A percentile compares a stretch with the other conserved stretches of the same genome.
phyloP scores from a whole-genome alignment of 1,284 basidiomycete species.

The Cutaneotrichosporon cyanovorans region DNA sequence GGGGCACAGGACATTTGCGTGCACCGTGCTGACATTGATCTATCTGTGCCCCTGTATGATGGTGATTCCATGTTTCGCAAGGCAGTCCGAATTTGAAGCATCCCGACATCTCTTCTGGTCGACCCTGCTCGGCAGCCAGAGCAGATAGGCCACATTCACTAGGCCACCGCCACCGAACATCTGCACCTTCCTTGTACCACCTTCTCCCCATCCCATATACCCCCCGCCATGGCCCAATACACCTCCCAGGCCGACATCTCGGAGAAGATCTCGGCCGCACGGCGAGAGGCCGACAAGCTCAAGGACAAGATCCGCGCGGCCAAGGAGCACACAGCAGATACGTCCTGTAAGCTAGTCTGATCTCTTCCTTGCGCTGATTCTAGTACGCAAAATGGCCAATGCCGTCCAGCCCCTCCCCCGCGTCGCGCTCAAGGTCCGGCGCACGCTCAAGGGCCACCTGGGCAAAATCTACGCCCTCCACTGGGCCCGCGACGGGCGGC shows the following conservation, averaged over 20 bases:
- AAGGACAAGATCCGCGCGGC: constrained; percentile 96
- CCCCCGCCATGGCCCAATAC: too few species aligned
- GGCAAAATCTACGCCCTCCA: constrained; percentile 99
- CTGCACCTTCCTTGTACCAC: not conserved
- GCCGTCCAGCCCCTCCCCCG: constrained; percentile 92
- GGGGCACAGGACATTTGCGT: too few species aligned
- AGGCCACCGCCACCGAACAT: not conserved
- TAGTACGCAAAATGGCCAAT: constrained; percentile 90
- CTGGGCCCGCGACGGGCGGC: constrained; percentile 93
- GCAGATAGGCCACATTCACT: too few species aligned
- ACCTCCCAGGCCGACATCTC: constrained; percentile 60
- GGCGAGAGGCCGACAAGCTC: constrained; percentile 89
- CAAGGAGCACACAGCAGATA: constrained; percentile 91
- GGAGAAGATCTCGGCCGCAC: constrained; percentile 88
- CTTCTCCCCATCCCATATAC: not conserved
- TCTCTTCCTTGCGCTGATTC: not conserved
- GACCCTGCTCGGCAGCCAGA: too few species aligned
- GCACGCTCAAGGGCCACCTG: constrained; percentile 90
- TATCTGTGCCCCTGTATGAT: too few species aligned
- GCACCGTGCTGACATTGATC: too few species aligned
- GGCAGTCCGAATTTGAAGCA: too few species aligned
- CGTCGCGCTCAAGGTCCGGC: constrained; percentile 88
- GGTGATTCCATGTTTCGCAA: too few species aligned
- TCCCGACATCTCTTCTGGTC: too few species aligned
- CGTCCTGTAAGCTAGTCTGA: constrained; percentile 58